phyloP scores from a whole-genome alignment of 139 green algal genomes.

The Bryopsis sp. region DNA sequence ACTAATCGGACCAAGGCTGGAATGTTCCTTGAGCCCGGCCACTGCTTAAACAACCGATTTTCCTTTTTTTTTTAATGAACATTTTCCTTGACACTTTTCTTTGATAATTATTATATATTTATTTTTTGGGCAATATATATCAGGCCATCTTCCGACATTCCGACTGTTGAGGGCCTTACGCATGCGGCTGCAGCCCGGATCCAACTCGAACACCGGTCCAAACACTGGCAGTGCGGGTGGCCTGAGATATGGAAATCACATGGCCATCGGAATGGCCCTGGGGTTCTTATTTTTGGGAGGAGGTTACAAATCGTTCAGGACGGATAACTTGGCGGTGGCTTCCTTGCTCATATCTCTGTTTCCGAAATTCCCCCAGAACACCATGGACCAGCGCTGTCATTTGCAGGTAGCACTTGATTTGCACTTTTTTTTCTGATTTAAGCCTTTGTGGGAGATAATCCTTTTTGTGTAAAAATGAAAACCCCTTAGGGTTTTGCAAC shows the following conservation, averaged over 20 bases:
- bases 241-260: slow-evolving; percentile 74
- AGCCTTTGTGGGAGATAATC: too few species aligned
- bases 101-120: too few species aligned
- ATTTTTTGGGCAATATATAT: too few species aligned
- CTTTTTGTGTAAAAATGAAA: too few species aligned
- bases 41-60: too few species aligned
- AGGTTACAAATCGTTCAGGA: slow-evolving; percentile 49
- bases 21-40: too few species aligned
- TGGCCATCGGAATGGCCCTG: slow-evolving; percentile 67
- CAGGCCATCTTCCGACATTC: slow-evolving; percentile 76
- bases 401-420: slow-evolving; percentile 49
- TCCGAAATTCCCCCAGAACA: slow-evolving; percentile 58
- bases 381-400: slow-evolving; percentile 83
- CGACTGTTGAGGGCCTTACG: slow-evolving; percentile 63
- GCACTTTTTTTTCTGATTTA: slow-evolving; percentile 15
- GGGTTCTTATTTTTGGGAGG: slow-evolving; percentile 89
- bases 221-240: slow-evolving; percentile 6
- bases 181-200: neutral
- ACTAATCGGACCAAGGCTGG: too few species aligned
- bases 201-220: neutral
- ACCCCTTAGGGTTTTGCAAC: too few species aligned
- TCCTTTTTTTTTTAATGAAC: too few species aligned
- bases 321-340: slow-evolving; percentile 59
- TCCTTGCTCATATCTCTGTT: slow-evolving; percentile 83
- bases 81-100: too few species aligned